Conservation (phyloP, 2,329 filamentous ascomycete genomes). For the Beauveria sp. region DNA sequence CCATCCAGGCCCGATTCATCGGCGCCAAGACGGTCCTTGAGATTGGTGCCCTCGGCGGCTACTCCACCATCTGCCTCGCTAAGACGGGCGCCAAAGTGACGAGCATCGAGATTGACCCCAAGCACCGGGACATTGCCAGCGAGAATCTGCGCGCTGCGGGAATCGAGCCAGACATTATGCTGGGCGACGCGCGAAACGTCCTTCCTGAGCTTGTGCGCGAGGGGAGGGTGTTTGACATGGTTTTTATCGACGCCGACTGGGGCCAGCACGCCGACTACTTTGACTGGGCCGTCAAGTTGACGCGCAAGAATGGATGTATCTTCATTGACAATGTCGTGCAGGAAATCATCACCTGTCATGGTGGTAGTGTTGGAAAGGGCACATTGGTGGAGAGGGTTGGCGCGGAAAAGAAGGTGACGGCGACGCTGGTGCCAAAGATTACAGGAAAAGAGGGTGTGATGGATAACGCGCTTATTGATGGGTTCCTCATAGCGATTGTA, state of each 20-base stretch:
- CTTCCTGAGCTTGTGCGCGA: constrained; percentile 31
- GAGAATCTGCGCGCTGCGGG: constrained; percentile 33
- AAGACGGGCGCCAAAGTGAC: constrained; percentile 33
- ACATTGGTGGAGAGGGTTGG: constrained; percentile 13
- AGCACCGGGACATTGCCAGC: constrained; percentile 37
- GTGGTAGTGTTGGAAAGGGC: constrained; percentile 6
- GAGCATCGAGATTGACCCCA: constrained; percentile 40
- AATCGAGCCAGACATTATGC: constrained; percentile 35
- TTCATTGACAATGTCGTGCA: constrained; percentile 44
- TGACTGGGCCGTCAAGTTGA: constrained; percentile 34
- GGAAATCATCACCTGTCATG: constrained; percentile 2
- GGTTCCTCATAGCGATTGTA: neutral
- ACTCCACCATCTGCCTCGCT: constrained; percentile 46
- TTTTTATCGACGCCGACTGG: constrained; percentile 47
- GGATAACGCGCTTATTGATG: neutral
- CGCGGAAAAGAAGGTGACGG: constrained; percentile 9
- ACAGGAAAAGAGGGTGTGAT: neutral
- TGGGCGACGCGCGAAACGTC: constrained; percentile 36
- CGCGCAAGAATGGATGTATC: constrained; percentile 31
- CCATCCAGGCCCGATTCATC: constrained; percentile 29
- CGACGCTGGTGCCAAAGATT: constrained; percentile 2
- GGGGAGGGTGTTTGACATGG: constrained; percentile 37
- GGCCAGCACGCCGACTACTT: constrained; percentile 42
- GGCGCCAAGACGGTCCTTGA: constrained; percentile 38
- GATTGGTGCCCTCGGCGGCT: constrained; percentile 49